These are phyloP conservation scores for Leccinum boreale DNA, from an alignment of 768 basidiomycete genomes.

Conservation along the genomic window DNA sequence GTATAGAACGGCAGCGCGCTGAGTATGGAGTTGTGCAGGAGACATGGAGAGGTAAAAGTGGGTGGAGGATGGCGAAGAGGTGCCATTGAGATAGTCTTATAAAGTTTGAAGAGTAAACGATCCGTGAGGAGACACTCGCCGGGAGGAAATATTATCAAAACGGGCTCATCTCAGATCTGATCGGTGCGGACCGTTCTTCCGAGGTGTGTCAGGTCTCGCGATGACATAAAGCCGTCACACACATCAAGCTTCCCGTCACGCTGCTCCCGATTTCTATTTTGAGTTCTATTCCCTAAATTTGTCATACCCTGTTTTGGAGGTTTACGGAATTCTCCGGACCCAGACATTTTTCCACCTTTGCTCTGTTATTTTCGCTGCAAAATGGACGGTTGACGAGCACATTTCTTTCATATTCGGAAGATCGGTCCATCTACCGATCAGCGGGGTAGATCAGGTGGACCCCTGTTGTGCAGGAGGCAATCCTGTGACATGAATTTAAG, in stretches of 20 bases:
- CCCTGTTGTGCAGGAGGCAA: not conserved
- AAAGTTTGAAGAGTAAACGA: constrained; percentile 29
- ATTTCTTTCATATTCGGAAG: constrained; percentile 16
- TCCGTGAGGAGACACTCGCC: constrained; percentile 24
- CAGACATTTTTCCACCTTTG: constrained; percentile 12
- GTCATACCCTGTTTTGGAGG: constrained; percentile 22
- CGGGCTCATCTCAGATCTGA: constrained; percentile 14
- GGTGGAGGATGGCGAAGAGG: constrained; percentile 23
- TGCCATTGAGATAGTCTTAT: constrained; percentile 31
- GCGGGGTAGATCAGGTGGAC: constrained; percentile 23
- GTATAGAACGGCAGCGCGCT: constrained; percentile 77
- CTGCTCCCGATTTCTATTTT: constrained; percentile 24
- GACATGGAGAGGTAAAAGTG: constrained; percentile 34
- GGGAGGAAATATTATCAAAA: constrained; percentile 27
- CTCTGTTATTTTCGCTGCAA: not conserved
- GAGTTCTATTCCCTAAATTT: constrained; percentile 21
- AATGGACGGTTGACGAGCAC: not conserved
- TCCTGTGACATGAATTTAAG: constrained; percentile 18
- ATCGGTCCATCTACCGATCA: constrained; percentile 33
- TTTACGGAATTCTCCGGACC: constrained; percentile 9
- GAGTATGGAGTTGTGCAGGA: constrained; percentile 48
- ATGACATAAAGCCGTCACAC: constrained; percentile 30
- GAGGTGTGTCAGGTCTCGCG: constrained; percentile 19
- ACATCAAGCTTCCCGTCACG: constrained; percentile 19
- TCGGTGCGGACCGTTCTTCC: constrained; percentile 32